Evolutionary conservation across 495 filamentous ascomycete species (phyloP), one percentile per base, ranked within the genome.

Genomic region (Massariosphaeria phaeospora): DNA sequence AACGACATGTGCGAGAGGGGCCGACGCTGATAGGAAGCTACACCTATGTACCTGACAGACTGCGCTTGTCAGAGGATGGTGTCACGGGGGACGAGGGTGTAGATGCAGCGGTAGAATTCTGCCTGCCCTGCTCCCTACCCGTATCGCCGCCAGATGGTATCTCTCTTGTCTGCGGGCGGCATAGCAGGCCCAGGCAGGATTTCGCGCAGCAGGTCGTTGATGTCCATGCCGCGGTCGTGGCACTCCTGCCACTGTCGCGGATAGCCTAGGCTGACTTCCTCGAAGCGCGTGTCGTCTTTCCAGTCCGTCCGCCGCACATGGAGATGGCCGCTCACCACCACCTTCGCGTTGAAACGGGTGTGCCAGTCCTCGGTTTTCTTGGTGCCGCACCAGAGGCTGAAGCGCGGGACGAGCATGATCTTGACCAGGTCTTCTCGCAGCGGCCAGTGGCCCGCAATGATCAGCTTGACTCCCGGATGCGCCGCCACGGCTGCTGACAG

Each of bases 331-430:
- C 63, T 72, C 3, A 72, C 67, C 5, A 72, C 63, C 6, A 72
- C 69, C 40, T 68, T 68, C 2, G 68, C 69, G 27, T 66, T 67
- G 42, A 62, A 72, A 47, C 54, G 54, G 23, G 24, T 57, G 44
- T 72, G 69, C 69, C 69, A 72, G 48, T 70, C 60, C 18, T 69
- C 61, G 20, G 69, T 72, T 57, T 67, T 64, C 57, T 62, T 70
- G 1, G 69, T 70, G 25, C 69, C 69, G 44, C 69, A 72, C 69
- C 69, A 72, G 0, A 70, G 31, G 26, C 43, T 55, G 58, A 72
- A 72, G 4, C 69, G 52, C 0, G 69, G 69, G 6, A 72, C 57
- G 17, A 55, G 57, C n/a, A 44, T 44, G 24, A 72, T 56, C 52
- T 62, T 61, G 40, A 72, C 63, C n/a, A 69, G 63, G 48, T 70